Conservation (phyloP, 2,329 filamentous ascomycete species). For the Fusarium pseudoanthophilum region DNA sequence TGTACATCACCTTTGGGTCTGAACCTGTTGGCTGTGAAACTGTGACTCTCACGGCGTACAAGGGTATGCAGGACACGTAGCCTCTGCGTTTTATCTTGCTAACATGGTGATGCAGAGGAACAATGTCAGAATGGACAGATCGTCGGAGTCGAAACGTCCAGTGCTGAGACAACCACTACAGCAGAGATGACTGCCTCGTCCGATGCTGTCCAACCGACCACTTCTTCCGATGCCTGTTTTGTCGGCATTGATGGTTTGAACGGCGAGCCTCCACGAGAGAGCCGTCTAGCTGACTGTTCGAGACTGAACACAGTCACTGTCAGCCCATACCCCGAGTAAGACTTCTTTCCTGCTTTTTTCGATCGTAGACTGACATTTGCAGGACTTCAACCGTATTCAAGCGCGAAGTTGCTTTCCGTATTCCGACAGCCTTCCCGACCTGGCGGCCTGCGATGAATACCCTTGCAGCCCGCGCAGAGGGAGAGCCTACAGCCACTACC, state of each 20-base stretch:
- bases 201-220: not conserved
- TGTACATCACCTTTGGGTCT: constrained; percentile 4
- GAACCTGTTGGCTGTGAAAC: not conserved
- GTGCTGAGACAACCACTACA: not conserved
- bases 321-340: constrained; percentile 14
- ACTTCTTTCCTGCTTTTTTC: rapidly evolving
- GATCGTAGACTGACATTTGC: not conserved
- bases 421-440: constrained; percentile 4
- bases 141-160: not conserved
- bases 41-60: constrained; percentile 3
- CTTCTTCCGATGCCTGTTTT: not conserved
- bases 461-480: not conserved
- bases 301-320: constrained; percentile 5
- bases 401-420: not conserved
- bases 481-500: constrained; percentile 5
- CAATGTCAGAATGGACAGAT: constrained; percentile 24
- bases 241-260: not conserved
- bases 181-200: not conserved
- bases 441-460: not conserved
- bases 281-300: constrained; percentile 13
- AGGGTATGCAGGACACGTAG: not conserved
- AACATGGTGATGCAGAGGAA: not conserved
- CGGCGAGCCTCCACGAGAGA: not conserved
- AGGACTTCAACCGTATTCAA: not conserved
- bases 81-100: not conserved